Percentiles rank a stretch among this genome's conserved stretches.
phyloP scores from a whole-genome alignment of 257 asterid species.

The Gentiana dahurica region DNA sequence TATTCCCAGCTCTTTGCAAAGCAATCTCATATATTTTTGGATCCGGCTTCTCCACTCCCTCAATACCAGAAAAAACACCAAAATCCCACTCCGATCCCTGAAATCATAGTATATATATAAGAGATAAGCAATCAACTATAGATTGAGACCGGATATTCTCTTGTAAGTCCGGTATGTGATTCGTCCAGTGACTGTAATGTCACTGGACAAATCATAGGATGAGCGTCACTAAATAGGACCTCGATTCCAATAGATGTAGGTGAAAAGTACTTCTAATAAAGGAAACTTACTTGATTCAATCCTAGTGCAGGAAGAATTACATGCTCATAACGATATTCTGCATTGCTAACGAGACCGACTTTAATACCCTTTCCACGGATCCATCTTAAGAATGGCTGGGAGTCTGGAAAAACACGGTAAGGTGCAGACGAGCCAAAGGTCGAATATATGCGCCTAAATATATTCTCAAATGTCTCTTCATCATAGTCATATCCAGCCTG shows the following conservation, averaged over 20 bases:
- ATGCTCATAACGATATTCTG: constrained; percentile 85
- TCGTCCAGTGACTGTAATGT: no score
- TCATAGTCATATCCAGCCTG: constrained; percentile 98
- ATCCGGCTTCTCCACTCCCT: constrained; percentile 89
- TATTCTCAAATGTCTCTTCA: constrained; percentile 83
- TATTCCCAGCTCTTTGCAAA: constrained; percentile 74
- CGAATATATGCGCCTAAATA: constrained; percentile 74
- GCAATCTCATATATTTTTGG: constrained; percentile 71
- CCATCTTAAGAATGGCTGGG: constrained; percentile 83
- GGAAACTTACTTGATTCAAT: constrained; percentile 48
- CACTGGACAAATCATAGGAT: no score
- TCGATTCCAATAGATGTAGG: neutral
- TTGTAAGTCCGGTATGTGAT: neutral
- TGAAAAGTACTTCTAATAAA: neutral
- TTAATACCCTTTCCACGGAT: constrained; percentile 47
- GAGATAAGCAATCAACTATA: no score
- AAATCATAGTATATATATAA: neutral
- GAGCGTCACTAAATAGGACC: no score
- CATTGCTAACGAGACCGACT: constrained; percentile 87
- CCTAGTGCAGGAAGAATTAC: constrained; percentile 94
- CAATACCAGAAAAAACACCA: constrained; percentile 93
- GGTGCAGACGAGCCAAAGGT: constrained; percentile 97
- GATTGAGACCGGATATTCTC: no score
- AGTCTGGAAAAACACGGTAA: constrained; percentile 64
- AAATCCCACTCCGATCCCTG: constrained; percentile 99